These are phyloP conservation scores for Teratosphaeria destructans DNA, from an alignment of 2,329 filamentous ascomycete genomes.

Conservation along the genomic window DNA sequence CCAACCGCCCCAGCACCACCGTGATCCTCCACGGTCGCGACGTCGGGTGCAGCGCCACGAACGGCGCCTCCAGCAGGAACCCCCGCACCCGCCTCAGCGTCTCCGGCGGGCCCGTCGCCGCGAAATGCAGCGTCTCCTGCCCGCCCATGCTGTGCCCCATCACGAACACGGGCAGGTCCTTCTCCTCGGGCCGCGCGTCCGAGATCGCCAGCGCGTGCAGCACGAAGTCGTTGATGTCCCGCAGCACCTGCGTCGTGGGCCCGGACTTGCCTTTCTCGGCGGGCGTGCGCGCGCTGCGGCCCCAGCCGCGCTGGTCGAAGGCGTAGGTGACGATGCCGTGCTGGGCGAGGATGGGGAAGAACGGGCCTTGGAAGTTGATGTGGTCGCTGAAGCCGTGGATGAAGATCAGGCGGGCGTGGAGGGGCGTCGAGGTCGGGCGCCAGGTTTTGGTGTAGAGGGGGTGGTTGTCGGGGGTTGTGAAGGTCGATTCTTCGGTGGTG, in stretches of 20 bases:
- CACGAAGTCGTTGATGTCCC: slow-evolving; percentile 70
- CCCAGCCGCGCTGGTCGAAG: slow-evolving; percentile 87
- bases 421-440: slow-evolving; percentile 43
- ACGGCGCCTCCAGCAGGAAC: slow-evolving; percentile 67
- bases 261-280: slow-evolving; percentile 63
- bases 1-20: slow-evolving; percentile 56
- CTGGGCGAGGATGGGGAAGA: slow-evolving; percentile 61
- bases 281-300: slow-evolving; percentile 53
- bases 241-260: slow-evolving; percentile 59
- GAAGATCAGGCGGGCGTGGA: slow-evolving; percentile 64
- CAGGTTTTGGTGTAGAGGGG: slow-evolving; percentile 53
- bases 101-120: slow-evolving; percentile 35
- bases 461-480: slow-evolving; percentile 40
- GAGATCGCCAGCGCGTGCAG: slow-evolving; percentile 17
- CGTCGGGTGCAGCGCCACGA: slow-evolving; percentile 60
- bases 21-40: slow-evolving; percentile 54
- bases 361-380: slow-evolving; percentile 59
- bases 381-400: slow-evolving; percentile 89
- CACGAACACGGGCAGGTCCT: slow-evolving; percentile 57
- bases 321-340: slow-evolving; percentile 64
- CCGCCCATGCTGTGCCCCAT: slow-evolving; percentile 91
- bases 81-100: slow-evolving; percentile 55
- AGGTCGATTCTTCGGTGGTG: slow-evolving; percentile 40
- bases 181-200: slow-evolving; percentile 32
- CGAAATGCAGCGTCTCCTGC: slow-evolving; percentile 59